Conservation (phyloP, 164 flowering plant genomes). For the Euptelea pleiosperma region DNA sequence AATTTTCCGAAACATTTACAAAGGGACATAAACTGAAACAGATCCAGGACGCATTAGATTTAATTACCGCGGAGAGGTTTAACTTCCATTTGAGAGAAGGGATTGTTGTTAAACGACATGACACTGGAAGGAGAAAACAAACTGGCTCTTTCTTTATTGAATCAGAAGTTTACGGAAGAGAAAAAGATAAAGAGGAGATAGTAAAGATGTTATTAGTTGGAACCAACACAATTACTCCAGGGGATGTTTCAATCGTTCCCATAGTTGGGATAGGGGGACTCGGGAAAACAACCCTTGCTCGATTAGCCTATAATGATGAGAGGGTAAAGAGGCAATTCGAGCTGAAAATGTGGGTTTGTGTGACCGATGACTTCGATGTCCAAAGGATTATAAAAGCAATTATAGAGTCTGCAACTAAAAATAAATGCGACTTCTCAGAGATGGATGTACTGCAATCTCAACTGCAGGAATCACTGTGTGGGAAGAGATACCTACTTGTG, state of each 20-base stretch:
- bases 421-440: background rate
- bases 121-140: background rate
- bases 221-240: no score
- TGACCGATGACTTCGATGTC: slow-evolving; percentile 10
- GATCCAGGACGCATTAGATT: slow-evolving; percentile 14
- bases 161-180: slow-evolving; percentile 20
- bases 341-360: slow-evolving; percentile 14
- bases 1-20: no score
- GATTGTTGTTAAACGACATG: background rate
- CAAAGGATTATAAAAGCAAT: slow-evolving; percentile 6
- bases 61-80: slow-evolving; percentile 10
- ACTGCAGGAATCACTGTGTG: background rate
- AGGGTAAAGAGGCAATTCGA: slow-evolving; percentile 1
- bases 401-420: slow-evolving; percentile 1
- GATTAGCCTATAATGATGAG: slow-evolving; percentile 14
- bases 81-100: slow-evolving; percentile 11
- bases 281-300: slow-evolving; percentile 22
- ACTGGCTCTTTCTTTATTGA: slow-evolving; percentile 16
- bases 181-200: slow-evolving; percentile 10
- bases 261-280: slow-evolving; percentile 20
- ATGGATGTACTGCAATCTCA: slow-evolving; percentile 1
- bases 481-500: slow-evolving; percentile 14
- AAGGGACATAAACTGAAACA: no score
- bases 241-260: slow-evolving; percentile 8
- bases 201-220: background rate